These are phyloP conservation scores for Wickerhamiella bombiphila DNA, from an alignment of 805 yeast genomes.

Conservation along the genomic window DNA sequence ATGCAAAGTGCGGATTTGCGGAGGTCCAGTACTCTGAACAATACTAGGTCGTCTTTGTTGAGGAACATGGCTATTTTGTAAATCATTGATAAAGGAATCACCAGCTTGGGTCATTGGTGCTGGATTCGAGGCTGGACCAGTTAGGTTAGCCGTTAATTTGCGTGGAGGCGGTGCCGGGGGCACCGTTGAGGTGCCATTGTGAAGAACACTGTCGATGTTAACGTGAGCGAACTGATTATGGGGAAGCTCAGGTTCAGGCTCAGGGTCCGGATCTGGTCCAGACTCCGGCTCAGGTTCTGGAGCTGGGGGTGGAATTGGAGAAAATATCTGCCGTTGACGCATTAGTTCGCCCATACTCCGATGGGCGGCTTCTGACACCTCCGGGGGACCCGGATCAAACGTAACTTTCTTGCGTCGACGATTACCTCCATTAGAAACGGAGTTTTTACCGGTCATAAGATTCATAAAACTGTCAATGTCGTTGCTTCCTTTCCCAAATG, in stretches of 20 bases:
- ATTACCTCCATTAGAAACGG: constrained; percentile 7
- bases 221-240: constrained; percentile 63
- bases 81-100: constrained; percentile 16
- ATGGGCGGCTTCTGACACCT: constrained; percentile 28
- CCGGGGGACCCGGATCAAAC: constrained; percentile 25
- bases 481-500: constrained; percentile 16
- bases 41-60: neutral
- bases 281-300: constrained; percentile 9
- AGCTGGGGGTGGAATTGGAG: constrained; percentile 17
- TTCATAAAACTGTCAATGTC: constrained; percentile 81
- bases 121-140: constrained; percentile 11
- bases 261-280: constrained; percentile 14
- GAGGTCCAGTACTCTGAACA: constrained; percentile 1
- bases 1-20: constrained; percentile 1
- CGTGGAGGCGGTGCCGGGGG: constrained; percentile 32
- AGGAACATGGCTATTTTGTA: constrained; percentile 1
- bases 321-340: constrained; percentile 20
- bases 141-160: constrained; percentile 10
- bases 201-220: constrained; percentile 61
- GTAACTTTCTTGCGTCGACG: constrained; percentile 24
- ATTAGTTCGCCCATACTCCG: constrained; percentile 25
- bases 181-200: constrained; percentile 38
- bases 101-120: constrained; percentile 15
- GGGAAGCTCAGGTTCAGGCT: constrained; percentile 53
- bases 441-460: constrained; percentile 53